Evolutionary conservation across 306 rosid species (phyloP), one percentile per base, ranked within the genome.

Genomic region (Trifolium repens): DNA sequence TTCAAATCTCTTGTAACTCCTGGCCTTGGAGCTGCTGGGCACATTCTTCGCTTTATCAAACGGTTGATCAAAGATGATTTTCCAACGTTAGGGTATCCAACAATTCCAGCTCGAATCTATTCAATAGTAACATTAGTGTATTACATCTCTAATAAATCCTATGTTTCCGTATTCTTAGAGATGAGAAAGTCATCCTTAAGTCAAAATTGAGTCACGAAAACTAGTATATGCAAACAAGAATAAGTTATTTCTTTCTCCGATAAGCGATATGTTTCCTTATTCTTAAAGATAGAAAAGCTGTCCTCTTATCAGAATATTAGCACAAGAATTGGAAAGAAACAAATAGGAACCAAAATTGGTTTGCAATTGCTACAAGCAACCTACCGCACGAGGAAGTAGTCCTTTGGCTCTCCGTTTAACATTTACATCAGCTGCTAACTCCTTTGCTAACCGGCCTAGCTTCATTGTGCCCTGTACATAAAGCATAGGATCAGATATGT

Each of bases 1-100:
- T 69, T 90, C 88, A 91, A 80, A 44, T 77, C 89, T 84, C 98
- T 87, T 57, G 98, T 94, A 71, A 94, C 96, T 63, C 98, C 98
- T 17, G 98, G 97, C 67, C 98, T 91, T 44, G 98, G 96, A 79
- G 98, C 98, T 66, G 98, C 97, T 54, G 94, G 84, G 70, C 98
- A 94, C 90, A 90, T 84, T 77, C 97, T 88, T 40, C 97, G 85
- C 84, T 92, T 94, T 83, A 91, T 58, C 84, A 94, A 79, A 57
- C 97, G 98, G 79, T 94, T 91, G 71, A 94, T 82, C 81, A 94
- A 72, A 61, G 98, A 94, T 52, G 98, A 91, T 67, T 94, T 94
- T 12, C 98, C 98, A 73, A 94, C 98, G 78, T 94, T 94, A 59
- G 97, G 97, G 84, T 94, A 91, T 72, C 98, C 98, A 80, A 94